Percentiles rank a stretch among this genome's conserved stretches.
These are phyloP conservation scores for Megacollybia marginata DNA, from an alignment of 768 basidiomycete species.

Conservation along the genomic window DNA sequence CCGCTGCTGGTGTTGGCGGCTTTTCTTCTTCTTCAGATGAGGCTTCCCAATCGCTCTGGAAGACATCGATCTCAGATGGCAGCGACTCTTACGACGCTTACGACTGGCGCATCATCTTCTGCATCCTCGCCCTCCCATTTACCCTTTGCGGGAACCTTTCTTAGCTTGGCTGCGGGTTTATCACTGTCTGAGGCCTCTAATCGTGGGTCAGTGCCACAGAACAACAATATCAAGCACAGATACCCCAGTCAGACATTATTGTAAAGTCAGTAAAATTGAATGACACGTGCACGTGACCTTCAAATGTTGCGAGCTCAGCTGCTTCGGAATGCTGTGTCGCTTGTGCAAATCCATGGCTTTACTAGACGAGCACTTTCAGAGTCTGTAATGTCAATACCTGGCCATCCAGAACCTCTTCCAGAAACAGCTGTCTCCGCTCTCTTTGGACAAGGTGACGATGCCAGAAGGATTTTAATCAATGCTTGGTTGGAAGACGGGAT, in stretches of 20 bases:
- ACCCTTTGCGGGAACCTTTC: constrained; percentile 28
- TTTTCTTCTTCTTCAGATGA: constrained; percentile 66
- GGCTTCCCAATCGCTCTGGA: constrained; percentile 92
- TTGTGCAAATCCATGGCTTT: constrained; percentile 65
- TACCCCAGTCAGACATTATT: constrained; percentile 44
- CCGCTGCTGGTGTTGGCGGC: constrained; percentile 34
- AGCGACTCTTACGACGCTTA: constrained; percentile 29
- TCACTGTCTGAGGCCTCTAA: constrained; percentile 32
- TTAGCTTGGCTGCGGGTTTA: constrained; percentile 17
- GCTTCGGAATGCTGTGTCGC: constrained; percentile 54
- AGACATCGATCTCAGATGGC: too few relatives aligned
- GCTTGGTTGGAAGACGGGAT: constrained; percentile 72
- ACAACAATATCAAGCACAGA: constrained; percentile 3
- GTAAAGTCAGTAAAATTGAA: neutral
- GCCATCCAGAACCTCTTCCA: constrained; percentile 52
- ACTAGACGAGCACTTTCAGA: constrained; percentile 62
- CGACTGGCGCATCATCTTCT: constrained; percentile 71
- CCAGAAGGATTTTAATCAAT: constrained; percentile 54
- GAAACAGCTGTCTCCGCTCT: constrained; percentile 65
- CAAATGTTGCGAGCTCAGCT: constrained; percentile 29
- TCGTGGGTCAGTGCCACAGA: neutral
- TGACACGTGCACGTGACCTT: neutral
- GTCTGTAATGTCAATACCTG: constrained; percentile 51
- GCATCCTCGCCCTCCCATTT: constrained; percentile 94
- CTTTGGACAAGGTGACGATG: constrained; percentile 65